Conservation (phyloP, 306 rosid species). For the Prunus davidiana region DNA sequence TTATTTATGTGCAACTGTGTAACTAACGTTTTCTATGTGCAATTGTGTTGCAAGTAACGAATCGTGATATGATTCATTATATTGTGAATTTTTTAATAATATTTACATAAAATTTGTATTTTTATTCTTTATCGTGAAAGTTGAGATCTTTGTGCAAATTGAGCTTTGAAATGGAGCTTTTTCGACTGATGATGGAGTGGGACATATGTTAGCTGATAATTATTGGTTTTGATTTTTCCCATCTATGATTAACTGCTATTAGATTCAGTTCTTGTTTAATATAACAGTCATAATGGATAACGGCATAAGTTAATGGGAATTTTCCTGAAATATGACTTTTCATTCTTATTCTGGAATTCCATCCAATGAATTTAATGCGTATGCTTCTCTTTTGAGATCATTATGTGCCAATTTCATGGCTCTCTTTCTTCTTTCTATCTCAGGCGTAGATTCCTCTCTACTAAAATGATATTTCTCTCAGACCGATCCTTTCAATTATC, state of each 20-base stretch:
- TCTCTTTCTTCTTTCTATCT: constrained; percentile 22
- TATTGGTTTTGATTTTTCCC: background rate
- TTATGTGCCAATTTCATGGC: constrained; percentile 28
- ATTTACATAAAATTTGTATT: background rate
- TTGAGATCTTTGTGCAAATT: constrained; percentile 4
- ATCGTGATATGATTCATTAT: background rate
- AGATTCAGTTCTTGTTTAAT: constrained; percentile 16
- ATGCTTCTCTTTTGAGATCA: constrained; percentile 26
- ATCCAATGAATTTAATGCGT: constrained; percentile 28
- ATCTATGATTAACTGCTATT: background rate
- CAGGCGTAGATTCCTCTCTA: constrained; percentile 8
- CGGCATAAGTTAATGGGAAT: constrained; percentile 25
- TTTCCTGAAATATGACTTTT: constrained; percentile 13
- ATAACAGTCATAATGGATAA: constrained; percentile 28
- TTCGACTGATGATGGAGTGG: constrained; percentile 18
- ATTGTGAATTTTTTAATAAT: background rate
- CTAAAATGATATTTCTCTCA: constrained; percentile 4
- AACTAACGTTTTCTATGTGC: no score
- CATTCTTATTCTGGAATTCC: constrained; percentile 26
- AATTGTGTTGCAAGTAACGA: background rate
- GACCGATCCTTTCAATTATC: background rate
- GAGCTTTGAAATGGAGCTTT: constrained; percentile 1
- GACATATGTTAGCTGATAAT: constrained; percentile 18
- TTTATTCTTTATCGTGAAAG: background rate
- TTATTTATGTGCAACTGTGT: background rate